A percentile compares a stretch with the other conserved stretches of the same genome.
These are phyloP conservation scores for Punctularia strigosozonata DNA, from an alignment of 768 basidiomycete genomes.

Conservation along the genomic window DNA sequence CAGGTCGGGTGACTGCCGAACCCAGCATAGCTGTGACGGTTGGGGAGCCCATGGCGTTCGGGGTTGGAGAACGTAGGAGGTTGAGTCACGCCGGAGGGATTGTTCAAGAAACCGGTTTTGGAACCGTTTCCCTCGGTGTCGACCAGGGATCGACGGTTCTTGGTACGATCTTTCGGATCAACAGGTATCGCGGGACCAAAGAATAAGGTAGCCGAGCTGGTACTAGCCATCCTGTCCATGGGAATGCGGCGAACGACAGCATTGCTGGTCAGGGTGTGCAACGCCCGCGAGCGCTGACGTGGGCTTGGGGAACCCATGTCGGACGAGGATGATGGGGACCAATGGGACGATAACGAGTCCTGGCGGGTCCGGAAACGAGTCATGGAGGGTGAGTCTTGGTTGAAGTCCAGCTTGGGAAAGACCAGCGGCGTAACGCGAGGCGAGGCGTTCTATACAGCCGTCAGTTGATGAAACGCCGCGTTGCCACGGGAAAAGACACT, in stretches of 20 bases:
- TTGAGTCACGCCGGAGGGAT: no score
- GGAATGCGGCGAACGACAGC: conserved; percentile 18
- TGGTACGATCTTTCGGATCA: no score
- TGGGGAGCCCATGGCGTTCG: conserved; percentile 24
- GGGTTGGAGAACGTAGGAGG: conserved; percentile 9
- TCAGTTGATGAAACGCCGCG: conserved; percentile 9
- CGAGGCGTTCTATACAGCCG: no score
- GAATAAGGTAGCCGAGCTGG: conserved; percentile 49
- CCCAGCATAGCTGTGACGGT: conserved; percentile 61
- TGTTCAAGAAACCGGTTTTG: no score
- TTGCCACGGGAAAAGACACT: background rate
- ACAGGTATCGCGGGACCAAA: conserved; percentile 47
- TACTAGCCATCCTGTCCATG: conserved; percentile 39
- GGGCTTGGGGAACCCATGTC: conserved; percentile 41
- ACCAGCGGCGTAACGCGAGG: no score
- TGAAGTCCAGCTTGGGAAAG: no score
- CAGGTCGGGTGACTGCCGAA: conserved; percentile 15
- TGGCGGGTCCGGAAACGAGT: conserved; percentile 20
- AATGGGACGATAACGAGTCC: conserved; percentile 25
- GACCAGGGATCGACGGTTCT: no score
- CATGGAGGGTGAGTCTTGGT: no score
- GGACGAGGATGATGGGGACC: conserved; percentile 31
- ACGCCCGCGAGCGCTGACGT: conserved; percentile 44
- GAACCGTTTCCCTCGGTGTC: no score
- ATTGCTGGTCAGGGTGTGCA: background rate